Evolutionary conservation across 2,329 filamentous ascomycete genomes (phyloP).

Genomic region (Atkinsonella hypoxylon): DNA sequence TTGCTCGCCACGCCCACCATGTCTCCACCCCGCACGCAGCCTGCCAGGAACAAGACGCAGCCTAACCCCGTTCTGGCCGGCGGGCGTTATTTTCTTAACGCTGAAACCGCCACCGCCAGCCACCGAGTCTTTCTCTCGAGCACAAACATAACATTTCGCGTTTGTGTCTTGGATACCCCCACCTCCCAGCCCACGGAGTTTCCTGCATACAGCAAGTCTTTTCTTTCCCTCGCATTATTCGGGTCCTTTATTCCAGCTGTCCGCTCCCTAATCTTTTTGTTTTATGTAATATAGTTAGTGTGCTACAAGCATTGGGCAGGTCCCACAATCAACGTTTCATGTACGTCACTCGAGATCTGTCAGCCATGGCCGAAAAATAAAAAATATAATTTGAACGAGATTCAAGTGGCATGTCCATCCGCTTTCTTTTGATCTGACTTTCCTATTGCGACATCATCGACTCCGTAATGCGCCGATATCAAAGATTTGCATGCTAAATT

Average conservation of each 20-base stretch:
- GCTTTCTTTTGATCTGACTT: no score
- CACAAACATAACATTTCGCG: no score
- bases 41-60: background rate
- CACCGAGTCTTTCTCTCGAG: background rate
- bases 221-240: background rate
- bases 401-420: no score
- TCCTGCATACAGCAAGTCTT: background rate
- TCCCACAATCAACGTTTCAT: background rate
- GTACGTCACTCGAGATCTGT: background rate
- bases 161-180: no score
- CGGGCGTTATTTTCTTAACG: background rate
- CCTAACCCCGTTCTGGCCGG: background rate
- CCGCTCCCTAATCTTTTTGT: no score
- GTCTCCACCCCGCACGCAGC: background rate
- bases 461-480: background rate
- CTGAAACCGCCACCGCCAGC: conserved; percentile 1
- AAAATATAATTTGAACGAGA: background rate
- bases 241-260: background rate
- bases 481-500: background rate
- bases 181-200: no score
- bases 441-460: background rate
- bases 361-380: background rate
- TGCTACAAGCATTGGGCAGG: background rate
- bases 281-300: background rate
- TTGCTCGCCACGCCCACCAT: background rate